phyloP scores from a whole-genome alignment of 1,284 basidiomycete species.

The Meira miltonrushii region DNA sequence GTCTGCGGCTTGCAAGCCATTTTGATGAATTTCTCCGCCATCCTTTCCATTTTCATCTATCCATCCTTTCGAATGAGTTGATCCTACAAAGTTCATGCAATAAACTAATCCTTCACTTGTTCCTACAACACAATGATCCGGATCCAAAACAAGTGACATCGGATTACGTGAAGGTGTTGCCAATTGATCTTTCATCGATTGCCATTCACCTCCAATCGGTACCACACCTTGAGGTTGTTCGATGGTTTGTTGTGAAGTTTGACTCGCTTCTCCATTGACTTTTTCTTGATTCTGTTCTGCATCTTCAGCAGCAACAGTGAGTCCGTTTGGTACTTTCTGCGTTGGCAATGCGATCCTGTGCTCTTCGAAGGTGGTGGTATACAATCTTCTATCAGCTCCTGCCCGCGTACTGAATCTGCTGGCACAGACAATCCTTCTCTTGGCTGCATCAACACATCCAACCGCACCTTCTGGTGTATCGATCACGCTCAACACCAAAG shows the following conservation, averaged over 20 bases:
- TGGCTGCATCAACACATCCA: conserved; percentile 36
- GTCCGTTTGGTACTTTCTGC: neutral
- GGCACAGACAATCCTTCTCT: conserved; percentile 71
- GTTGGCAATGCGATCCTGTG: too few relatives aligned
- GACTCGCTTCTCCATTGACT: neutral
- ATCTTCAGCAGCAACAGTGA: neutral
- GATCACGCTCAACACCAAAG: conserved; percentile 29
- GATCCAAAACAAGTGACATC: conserved; percentile 41
- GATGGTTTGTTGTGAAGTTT: neutral
- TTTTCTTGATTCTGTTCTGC: neutral
- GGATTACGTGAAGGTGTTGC: conserved; percentile 32
- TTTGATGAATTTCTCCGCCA: neutral
- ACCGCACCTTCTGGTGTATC: conserved; percentile 37
- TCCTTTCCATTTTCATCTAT: neutral
- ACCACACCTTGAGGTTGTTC: conserved; percentile 12
- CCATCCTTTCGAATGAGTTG: conserved; percentile 21
- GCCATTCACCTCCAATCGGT: conserved; percentile 38
- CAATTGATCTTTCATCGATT: conserved; percentile 22
- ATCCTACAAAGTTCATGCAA: conserved; percentile 38
- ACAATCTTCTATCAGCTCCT: conserved; percentile 64
- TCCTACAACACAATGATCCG: conserved; percentile 39
- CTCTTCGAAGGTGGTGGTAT: conserved; percentile 33
- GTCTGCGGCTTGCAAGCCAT: neutral
- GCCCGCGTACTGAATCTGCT: conserved; percentile 74
- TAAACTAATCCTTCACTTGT: conserved; percentile 41